These are phyloP conservation scores for Podila epicladia DNA, from an alignment of 192 early-diverging fungal species.

Conservation along the genomic window DNA sequence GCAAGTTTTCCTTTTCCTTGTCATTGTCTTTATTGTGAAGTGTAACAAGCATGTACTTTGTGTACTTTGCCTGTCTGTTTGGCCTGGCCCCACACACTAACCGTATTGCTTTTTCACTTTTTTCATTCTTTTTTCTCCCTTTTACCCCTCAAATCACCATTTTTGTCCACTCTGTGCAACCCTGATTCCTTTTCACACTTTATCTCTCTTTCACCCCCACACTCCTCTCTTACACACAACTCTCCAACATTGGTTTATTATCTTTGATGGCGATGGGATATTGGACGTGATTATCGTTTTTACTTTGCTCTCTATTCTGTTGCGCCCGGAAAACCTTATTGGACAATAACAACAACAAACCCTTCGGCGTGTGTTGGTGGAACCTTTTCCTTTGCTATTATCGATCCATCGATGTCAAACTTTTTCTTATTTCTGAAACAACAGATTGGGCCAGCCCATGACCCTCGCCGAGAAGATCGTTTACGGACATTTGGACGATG, in stretches of 20 bases:
- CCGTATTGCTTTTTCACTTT: neutral
- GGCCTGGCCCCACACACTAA: neutral
- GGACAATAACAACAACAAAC: neutral
- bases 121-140: too few relatives aligned
- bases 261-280: neutral
- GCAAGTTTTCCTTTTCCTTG: slow-evolving; percentile 54
- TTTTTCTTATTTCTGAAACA: neutral
- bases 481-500: slow-evolving; percentile 97
- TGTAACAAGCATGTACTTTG: neutral
- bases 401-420: neutral
- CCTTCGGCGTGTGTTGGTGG: too few relatives aligned
- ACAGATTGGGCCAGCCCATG: slow-evolving; percentile 88
- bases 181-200: neutral
- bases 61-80: neutral
- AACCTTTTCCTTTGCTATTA: neutral
- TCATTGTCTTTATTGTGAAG: neutral
- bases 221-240: too few relatives aligned
- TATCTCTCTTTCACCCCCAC: neutral
- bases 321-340: neutral
- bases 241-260: too few relatives aligned
- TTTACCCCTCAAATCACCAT: slow-evolving; percentile 2
- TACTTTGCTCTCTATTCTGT: too few relatives aligned
- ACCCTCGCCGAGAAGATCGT: slow-evolving; percentile 98
- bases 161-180: neutral
- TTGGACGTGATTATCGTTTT: neutral